Evolutionary conservation across 768 basidiomycete genomes (phyloP), one percentile per base, ranked within the genome.

Genomic region (Boletus pseudopeckii): DNA sequence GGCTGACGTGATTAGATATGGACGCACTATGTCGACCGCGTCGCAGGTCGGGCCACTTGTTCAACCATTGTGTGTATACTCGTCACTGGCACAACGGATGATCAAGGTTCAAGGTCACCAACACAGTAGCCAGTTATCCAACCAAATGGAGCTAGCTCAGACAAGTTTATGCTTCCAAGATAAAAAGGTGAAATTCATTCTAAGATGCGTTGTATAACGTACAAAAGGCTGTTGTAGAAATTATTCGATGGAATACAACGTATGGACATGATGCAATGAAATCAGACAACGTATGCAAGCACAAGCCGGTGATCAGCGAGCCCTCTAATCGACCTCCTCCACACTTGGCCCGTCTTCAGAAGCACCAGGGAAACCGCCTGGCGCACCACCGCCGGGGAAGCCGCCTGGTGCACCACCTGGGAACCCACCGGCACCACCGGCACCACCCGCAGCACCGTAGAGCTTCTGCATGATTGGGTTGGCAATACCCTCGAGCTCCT

Each of bases 401-500:
- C 80, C 81, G 6, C 80, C 81, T 38, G 76, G 79, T 64, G 78
- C 75, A 56, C 78, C 82, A 32, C 79, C 85, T 52, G 86, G 84
- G 73, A 82, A 75, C 15, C 80, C 80, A 50, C 81, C 83, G 37
- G 72, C 52, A 49, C 55, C 62, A 58, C 84, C 86, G 37, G 72
- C 52, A 49, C 55, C 62, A 58, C 84, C 86, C 7, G 74, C 71
- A 47, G 71, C 76, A 33, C 75, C 68, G 71, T 96, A 95, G 26
- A 95, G 80, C 64, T 78, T 81, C 70, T 80, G 79, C 81, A 83
- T 82, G 65, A 86, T 85, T 11, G 85, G 85, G 71, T 84, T 90
- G 64, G 92, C 90, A 61, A 95, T 68, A 17, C 66, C 74, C 77
- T 97, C 94, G 47, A 98, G 78, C 75, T 97, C 94, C 79, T 95